A percentile compares a stretch with the other conserved stretches of the same genome.
These are phyloP conservation scores for Hygrophorus pudorinus DNA, from an alignment of 768 basidiomycete species.

Conservation along the genomic window DNA sequence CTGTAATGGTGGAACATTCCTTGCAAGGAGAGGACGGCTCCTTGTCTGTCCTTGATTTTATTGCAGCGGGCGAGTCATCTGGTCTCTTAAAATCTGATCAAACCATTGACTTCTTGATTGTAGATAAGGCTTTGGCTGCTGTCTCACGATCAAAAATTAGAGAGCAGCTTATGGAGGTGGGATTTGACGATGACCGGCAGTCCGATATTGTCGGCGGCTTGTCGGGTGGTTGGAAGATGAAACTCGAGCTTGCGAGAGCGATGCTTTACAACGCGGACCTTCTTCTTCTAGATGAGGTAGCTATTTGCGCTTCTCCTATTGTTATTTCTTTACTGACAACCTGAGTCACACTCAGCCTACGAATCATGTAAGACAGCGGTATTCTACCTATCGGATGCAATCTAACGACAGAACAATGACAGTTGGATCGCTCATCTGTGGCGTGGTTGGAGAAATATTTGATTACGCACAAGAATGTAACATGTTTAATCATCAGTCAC, in stretches of 20 bases:
- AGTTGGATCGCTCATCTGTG: slow-evolving; percentile 81
- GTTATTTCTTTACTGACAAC: slow-evolving; percentile 5
- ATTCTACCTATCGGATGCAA: slow-evolving; percentile 6
- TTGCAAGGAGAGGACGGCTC: slow-evolving; percentile 90
- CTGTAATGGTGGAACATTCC: slow-evolving; percentile 96
- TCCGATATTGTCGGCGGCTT: slow-evolving; percentile 77
- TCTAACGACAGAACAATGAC: slow-evolving; percentile 7
- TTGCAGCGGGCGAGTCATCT: slow-evolving; percentile 57
- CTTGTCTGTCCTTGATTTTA: slow-evolving; percentile 77
- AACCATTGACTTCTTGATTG: background rate
- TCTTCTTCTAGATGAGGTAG: slow-evolving; percentile 75
- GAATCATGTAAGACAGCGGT: slow-evolving; percentile 60
- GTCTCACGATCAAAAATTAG: slow-evolving; percentile 65
- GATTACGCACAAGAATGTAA: slow-evolving; percentile 69
- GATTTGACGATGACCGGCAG: slow-evolving; percentile 84
- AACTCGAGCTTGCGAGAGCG: slow-evolving; percentile 88
- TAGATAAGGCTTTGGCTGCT: slow-evolving; percentile 60
- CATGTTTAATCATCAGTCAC: slow-evolving; percentile 91
- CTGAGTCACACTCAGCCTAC: slow-evolving; percentile 49
- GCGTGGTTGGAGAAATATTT: slow-evolving; percentile 90
- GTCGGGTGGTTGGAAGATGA: slow-evolving; percentile 99
- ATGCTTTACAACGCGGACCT: slow-evolving; percentile 95
- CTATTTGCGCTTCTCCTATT: slow-evolving; percentile 5
- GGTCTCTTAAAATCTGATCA: background rate
- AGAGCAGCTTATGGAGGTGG: slow-evolving; percentile 75